A percentile compares a stretch with the other conserved stretches of the same genome.
phyloP scores from a whole-genome alignment of 1,284 basidiomycete genomes.

The Irpex lacteus region DNA sequence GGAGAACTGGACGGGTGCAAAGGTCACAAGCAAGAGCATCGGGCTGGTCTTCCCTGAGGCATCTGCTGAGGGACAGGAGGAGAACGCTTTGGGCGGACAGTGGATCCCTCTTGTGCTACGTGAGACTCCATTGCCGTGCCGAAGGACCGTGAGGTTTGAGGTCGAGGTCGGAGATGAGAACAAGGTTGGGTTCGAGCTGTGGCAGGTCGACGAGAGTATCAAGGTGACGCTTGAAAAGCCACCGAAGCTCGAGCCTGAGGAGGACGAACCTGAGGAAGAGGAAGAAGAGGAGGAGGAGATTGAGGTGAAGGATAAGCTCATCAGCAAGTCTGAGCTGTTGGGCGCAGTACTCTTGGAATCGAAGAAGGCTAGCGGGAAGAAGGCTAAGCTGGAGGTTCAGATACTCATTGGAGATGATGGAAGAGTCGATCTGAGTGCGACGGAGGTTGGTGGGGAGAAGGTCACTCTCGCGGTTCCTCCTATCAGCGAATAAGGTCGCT shows the following conservation, averaged over 20 bases:
- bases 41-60: slow-evolving; percentile 79
- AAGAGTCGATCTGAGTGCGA: slow-evolving; percentile 44
- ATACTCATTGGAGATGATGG: slow-evolving; percentile 57
- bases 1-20: slow-evolving; percentile 41
- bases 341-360: slow-evolving; percentile 54
- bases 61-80: slow-evolving; percentile 25
- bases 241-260: slow-evolving; percentile 45
- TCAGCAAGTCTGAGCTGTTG: slow-evolving; percentile 62
- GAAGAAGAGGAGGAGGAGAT: slow-evolving; percentile 53
- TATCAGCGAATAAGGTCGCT: neutral
- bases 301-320: slow-evolving; percentile 65
- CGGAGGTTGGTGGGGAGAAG: slow-evolving; percentile 40
- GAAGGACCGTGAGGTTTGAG: slow-evolving; percentile 72
- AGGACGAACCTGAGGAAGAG: slow-evolving; percentile 54
- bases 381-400: slow-evolving; percentile 61
- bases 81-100: slow-evolving; percentile 50
- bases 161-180: slow-evolving; percentile 55
- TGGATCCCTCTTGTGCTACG: slow-evolving; percentile 68
- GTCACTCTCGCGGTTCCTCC: slow-evolving; percentile 23
- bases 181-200: slow-evolving; percentile 76
- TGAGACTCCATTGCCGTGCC: slow-evolving; percentile 79
- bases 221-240: slow-evolving; percentile 68
- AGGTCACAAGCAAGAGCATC: slow-evolving; percentile 67
- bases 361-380: slow-evolving; percentile 47
- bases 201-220: slow-evolving; percentile 84